These are phyloP conservation scores for Pichia phayaonensis DNA, from an alignment of 805 yeast genomes.

Conservation along the genomic window DNA sequence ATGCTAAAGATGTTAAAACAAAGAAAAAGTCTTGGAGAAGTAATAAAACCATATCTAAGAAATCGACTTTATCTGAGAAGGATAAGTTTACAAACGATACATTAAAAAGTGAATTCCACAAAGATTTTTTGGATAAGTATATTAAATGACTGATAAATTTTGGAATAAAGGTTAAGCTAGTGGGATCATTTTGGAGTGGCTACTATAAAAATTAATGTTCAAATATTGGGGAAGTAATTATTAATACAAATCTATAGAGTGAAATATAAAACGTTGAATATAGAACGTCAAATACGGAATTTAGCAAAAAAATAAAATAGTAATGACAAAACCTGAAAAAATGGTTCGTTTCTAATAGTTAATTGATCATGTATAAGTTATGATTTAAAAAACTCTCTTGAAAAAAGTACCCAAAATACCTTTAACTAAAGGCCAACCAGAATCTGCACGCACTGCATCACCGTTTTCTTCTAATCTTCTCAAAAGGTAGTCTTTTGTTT, in stretches of 20 bases:
- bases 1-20: not conserved
- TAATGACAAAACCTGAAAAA: not conserved
- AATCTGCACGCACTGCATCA: slow-evolving; percentile 81
- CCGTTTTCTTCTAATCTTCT: slow-evolving; percentile 95
- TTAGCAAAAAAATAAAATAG: not conserved
- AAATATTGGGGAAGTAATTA: not conserved
- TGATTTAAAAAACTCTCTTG: slow-evolving; percentile 23
- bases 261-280: not conserved
- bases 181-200: not conserved
- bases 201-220: not conserved
- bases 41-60: slow-evolving; percentile 4
- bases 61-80: slow-evolving; percentile 1
- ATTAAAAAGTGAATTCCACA: slow-evolving; percentile 34
- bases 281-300: no score
- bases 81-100: slow-evolving; percentile 24
- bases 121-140: slow-evolving; percentile 34
- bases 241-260: not conserved
- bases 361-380: not conserved
- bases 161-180: no score
- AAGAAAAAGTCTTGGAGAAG: slow-evolving; percentile 11
- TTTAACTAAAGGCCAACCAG: slow-evolving; percentile 66
- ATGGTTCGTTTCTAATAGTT: no score
- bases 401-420: slow-evolving; percentile 37
- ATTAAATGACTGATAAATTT: slow-evolving; percentile 21
- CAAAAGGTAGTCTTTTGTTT: slow-evolving; percentile 81